These are phyloP conservation scores for Simplicillium sp. DNA, from an alignment of 2,329 filamentous ascomycete genomes.

Conservation along the genomic window DNA sequence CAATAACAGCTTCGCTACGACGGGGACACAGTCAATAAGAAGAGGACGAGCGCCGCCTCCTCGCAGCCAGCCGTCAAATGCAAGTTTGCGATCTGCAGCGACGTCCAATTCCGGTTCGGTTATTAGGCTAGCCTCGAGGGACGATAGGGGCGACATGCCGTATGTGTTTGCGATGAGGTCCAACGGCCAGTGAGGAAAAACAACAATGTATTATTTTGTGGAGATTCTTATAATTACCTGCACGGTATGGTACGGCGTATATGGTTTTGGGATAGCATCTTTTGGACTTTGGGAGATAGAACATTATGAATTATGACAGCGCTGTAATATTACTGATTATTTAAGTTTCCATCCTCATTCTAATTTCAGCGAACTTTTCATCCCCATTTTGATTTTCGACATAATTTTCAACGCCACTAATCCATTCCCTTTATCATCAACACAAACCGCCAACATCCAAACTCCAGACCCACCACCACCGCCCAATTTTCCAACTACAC, in stretches of 20 bases:
- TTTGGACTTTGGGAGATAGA: too few relatives aligned
- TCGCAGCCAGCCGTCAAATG: slow-evolving; percentile 25
- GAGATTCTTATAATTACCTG: background rate
- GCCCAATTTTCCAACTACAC: background rate
- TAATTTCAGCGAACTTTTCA: too few relatives aligned
- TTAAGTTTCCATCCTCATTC: too few relatives aligned
- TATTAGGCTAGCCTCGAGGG: slow-evolving; percentile 34
- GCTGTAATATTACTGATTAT: too few relatives aligned
- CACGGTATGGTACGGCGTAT: too few relatives aligned
- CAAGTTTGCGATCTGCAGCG: slow-evolving; percentile 27
- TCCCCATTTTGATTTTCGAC: too few relatives aligned
- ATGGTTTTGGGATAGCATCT: too few relatives aligned
- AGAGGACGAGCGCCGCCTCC: slow-evolving; percentile 30
- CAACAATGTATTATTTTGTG: background rate
- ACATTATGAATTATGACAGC: too few relatives aligned
- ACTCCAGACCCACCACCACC: too few relatives aligned
- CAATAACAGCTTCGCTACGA: slow-evolving; percentile 26
- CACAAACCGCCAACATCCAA: too few relatives aligned
- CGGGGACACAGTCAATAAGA: slow-evolving; percentile 1
- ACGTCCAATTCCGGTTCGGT: slow-evolving; percentile 32
- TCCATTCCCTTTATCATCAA: too few relatives aligned
- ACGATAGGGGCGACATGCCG: slow-evolving; percentile 20
- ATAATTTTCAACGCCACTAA: too few relatives aligned
- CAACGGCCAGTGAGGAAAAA: slow-evolving; percentile 15
- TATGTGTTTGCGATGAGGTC: slow-evolving; percentile 26